Base-by-base conservation (phyloP, 768 basidiomycete species). In the Auricularia auricula-judae region DNA sequence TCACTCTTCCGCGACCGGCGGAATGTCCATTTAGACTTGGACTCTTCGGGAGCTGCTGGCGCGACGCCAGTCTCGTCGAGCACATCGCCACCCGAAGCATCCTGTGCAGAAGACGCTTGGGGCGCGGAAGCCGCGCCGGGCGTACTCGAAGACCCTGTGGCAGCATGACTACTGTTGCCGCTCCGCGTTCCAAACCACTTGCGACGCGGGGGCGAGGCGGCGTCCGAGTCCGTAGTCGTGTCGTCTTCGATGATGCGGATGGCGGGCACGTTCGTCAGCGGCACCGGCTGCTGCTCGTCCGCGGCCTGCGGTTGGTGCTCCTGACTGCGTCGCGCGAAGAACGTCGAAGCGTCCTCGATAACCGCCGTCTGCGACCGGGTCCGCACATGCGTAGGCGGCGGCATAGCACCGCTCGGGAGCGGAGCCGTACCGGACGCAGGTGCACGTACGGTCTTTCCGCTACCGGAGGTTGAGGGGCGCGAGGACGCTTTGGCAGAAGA, bases 361-460 rank as follows among this genome's bases (percentile, higher is more conserved):
- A 93, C 84, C 2, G 91, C 91, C 2, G 86, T 87, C 72, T 93
- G 91, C 36, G 90, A 92, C 76, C 86, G 85, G 21, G 86, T 90
- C 58, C 91, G 84, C 39, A 82, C 76, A 71, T 89, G 88, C 18
- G 56, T 58, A 23, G 79, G 75, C 11, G 87, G 85, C 51, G 82
- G 78, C 81, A 85, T 83, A 3, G 56, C 87, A 12, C 89, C 88
- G 3, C 82, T 79, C 0, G 87, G 86, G 18, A 79, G 67, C 29
- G 63, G 61, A 18, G 47, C 66, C 12, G 65, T 62, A 42, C 66
- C 66, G 2, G 66, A 62, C 53, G 65, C 53, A 0, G 67, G 18
- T 4, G 47, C 47, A 18, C 47, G 47, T 18, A 51, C 47, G 5
- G 47, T 51, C 11, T 51, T 51, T 51, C 47, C 47, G 47, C 47